phyloP scores from a whole-genome alignment of 2,329 filamentous ascomycete species.

The Aspergillus ochraceoroseus region DNA sequence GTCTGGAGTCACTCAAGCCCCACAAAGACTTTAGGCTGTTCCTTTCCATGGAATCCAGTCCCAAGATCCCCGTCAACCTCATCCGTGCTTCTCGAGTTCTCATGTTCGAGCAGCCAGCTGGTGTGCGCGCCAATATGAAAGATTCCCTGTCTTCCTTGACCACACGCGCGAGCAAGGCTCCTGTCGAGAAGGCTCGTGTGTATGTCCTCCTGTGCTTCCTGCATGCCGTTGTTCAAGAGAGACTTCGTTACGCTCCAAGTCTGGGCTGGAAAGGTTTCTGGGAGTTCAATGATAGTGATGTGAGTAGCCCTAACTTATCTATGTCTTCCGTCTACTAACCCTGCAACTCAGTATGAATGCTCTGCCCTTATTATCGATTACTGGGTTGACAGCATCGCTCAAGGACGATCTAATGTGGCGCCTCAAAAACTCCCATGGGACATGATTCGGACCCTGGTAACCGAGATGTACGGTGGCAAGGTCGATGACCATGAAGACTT shows the following conservation, averaged over 20 bases:
- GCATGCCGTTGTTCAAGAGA: slow-evolving; percentile 92
- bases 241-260: slow-evolving; percentile 86
- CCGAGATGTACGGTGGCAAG: slow-evolving; percentile 96
- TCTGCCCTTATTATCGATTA: slow-evolving; percentile 92
- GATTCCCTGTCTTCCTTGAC: slow-evolving; percentile 85
- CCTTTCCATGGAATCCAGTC: slow-evolving; percentile 95
- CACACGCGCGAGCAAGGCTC: slow-evolving; percentile 68
- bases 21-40: slow-evolving; percentile 91
- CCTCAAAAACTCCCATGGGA: slow-evolving; percentile 95
- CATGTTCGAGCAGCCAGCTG: slow-evolving; percentile 97
- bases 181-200: slow-evolving; percentile 82
- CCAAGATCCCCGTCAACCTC: slow-evolving; percentile 93
- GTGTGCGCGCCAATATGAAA: slow-evolving; percentile 96
- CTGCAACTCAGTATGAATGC: slow-evolving; percentile 75
- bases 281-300: slow-evolving; percentile 99
- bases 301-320: slow-evolving; percentile 52
- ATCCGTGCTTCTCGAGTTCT: slow-evolving; percentile 88
- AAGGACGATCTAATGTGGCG: slow-evolving; percentile 84
- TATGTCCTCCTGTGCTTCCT: slow-evolving; percentile 91
- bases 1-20: slow-evolving; percentile 90
- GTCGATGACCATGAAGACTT: slow-evolving; percentile 90
- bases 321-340: slow-evolving; percentile 20
- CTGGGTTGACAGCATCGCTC: slow-evolving; percentile 80
- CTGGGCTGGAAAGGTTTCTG: slow-evolving; percentile 98
- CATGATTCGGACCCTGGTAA: slow-evolving; percentile 83